phyloP scores from a whole-genome alignment of 2,329 filamentous ascomycete species.

The Emmonsiellopsis sp. region DNA sequence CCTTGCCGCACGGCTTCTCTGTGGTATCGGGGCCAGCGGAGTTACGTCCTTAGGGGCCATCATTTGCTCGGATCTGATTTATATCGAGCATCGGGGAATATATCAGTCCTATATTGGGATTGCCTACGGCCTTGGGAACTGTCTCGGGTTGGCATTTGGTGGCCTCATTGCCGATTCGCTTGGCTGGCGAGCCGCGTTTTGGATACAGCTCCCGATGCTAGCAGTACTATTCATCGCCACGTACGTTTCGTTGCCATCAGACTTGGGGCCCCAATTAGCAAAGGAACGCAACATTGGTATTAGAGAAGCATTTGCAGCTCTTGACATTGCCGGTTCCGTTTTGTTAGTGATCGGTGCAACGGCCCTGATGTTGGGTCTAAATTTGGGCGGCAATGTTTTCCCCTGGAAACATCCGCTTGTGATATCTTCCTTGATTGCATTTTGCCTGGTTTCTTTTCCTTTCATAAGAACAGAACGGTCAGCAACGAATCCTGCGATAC shows the following conservation, averaged over 20 bases:
- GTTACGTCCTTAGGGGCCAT: conserved; percentile 58
- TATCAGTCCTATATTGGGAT: conserved; percentile 35
- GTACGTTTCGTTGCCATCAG: conserved; percentile 39
- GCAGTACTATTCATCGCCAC: conserved; percentile 22
- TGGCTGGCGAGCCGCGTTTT: conserved; percentile 35
- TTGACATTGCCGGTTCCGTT: conserved; percentile 41
- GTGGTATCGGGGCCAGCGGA: conserved; percentile 64
- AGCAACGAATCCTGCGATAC: conserved; percentile 41
- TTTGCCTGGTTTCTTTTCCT: conserved; percentile 27
- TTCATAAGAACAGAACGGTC: conserved; percentile 34
- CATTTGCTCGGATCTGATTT: conserved; percentile 56
- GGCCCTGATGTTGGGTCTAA: conserved; percentile 41
- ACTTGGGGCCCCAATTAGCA: conserved; percentile 38
- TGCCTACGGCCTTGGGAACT: conserved; percentile 26
- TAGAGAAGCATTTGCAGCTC: conserved; percentile 35
- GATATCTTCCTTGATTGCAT: conserved; percentile 36
- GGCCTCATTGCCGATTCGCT: conserved; percentile 30
- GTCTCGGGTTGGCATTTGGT: conserved; percentile 28
- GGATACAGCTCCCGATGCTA: conserved; percentile 42
- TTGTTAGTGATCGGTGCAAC: conserved; percentile 39
- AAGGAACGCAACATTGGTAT: conserved; percentile 31
- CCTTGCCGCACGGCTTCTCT: conserved; percentile 60
- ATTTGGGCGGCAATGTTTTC: conserved; percentile 44
- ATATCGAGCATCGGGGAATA: conserved; percentile 50
- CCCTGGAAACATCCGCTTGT: conserved; percentile 43